These are phyloP conservation scores for Oidiodendron maius DNA, from an alignment of 495 filamentous ascomycete species.

Conservation along the genomic window DNA sequence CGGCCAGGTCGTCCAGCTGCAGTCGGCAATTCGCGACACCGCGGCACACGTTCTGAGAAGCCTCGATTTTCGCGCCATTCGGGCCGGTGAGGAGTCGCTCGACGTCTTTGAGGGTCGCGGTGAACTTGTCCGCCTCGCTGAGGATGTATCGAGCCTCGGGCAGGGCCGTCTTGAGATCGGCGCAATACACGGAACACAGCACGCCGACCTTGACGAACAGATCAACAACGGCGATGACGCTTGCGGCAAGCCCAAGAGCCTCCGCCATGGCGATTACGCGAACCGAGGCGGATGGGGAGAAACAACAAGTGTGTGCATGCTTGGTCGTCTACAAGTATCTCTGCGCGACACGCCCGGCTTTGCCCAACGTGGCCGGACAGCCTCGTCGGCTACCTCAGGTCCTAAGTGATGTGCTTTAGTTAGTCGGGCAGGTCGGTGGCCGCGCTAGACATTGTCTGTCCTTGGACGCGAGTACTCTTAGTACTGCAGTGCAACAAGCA, in stretches of 20 bases:
- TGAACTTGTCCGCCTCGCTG: slow-evolving; percentile 4
- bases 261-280: background rate
- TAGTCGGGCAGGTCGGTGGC: too few relatives aligned
- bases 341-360: too few relatives aligned
- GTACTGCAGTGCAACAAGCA: too few relatives aligned
- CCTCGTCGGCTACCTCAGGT: too few relatives aligned
- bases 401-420: too few relatives aligned
- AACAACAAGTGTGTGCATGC: too few relatives aligned
- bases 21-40: slow-evolving; percentile 22
- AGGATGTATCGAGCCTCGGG: background rate
- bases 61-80: slow-evolving; percentile 9
- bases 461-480: too few relatives aligned
- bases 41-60: slow-evolving; percentile 8
- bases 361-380: too few relatives aligned
- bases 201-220: background rate
- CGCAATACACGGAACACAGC: background rate
- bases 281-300: too few relatives aligned
- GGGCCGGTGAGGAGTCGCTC: background rate
- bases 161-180: background rate
- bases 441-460: too few relatives aligned
- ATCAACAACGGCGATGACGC: background rate
- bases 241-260: slow-evolving; percentile 1
- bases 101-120: background rate
- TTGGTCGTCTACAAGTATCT: too few relatives aligned
- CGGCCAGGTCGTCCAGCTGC: slow-evolving; percentile 27